Base-by-base conservation (phyloP, 345 rosid species). In the Salix exigua region DNA sequence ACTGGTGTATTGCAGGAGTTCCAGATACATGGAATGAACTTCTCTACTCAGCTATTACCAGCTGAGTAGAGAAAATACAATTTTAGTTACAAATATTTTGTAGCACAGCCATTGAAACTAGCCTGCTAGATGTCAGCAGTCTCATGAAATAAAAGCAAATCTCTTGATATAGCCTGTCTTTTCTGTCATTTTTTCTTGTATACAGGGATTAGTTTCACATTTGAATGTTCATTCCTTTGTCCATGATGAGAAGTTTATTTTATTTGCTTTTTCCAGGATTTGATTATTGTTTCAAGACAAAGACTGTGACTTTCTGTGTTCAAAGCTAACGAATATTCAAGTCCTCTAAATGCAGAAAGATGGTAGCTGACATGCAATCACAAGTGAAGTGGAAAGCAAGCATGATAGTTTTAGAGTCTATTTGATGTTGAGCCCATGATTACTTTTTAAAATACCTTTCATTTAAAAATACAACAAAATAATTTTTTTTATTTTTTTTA, bases 1-100 rank as follows among this genome's bases (percentile, higher is more conserved):
- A 91, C 28, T 91, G 96, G 96, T 91, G 96, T 60, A 35, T 91
- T 26, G 85, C 91, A 14, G 93, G 96, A 9, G 79, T 91, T 17
- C 86, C 91, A 0, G 96, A 89, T 33, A 85, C 86, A 16, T 89
- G 96, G 96, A 91, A 89, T 62, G 74, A 83, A 58, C 91, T 91
- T 74, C 84, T 91, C 33, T 87, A 81, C 51, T 72, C 78, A 42
- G 84, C 78, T 74, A 84, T 91, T 68, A 51, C 35, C 35, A 31
- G 35, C 35, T 75, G 9, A 77, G 31, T 78, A 55, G 48, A 19
- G 58, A 51, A 51, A 58, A 72, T 1, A 7, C 42, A 25, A 25
- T 13, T 19, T 58, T 35, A 13, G 25, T 16, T 40, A 3, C 48
- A 25, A n/a, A 9, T 7, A 2, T 31, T 33, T 14, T n/a, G 5